A percentile compares a stretch with the other conserved stretches of the same genome.
phyloP scores from a whole-genome alignment of 805 yeast species.

The Lipomyces starkeyi region DNA sequence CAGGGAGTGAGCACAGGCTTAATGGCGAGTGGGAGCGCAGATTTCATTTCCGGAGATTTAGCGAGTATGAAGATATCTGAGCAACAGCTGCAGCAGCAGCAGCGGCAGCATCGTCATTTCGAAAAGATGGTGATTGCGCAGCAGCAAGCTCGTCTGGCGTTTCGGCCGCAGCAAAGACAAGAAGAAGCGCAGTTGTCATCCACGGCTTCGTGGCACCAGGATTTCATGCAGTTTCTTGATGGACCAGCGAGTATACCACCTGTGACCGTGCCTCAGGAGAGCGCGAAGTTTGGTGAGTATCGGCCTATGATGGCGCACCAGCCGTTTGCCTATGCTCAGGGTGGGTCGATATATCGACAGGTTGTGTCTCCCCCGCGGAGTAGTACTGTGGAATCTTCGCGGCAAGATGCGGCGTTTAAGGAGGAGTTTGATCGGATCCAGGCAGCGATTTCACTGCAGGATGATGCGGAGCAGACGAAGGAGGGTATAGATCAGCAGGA shows the following conservation, averaged over 20 bases:
- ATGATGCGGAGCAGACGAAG: not conserved
- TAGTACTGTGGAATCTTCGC: not conserved
- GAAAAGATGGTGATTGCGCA: constrained; percentile 8
- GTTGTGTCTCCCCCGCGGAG: not conserved
- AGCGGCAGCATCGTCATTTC: not conserved
- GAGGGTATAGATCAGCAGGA: constrained; percentile 8
- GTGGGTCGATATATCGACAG: not conserved
- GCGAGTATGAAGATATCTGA: constrained; percentile 14
- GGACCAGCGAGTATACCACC: constrained; percentile 6
- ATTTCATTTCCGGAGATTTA: constrained; percentile 16
- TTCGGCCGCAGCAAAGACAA: constrained; percentile 10
- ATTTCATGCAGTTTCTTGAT: constrained; percentile 29
- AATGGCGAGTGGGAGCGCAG: not conserved
- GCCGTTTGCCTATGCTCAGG: constrained; percentile 5
- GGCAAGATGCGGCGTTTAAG: constrained; percentile 16
- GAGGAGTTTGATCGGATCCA: constrained; percentile 20
- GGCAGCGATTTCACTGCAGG: not conserved
- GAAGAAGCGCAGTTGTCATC: not conserved
- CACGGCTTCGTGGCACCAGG: constrained; percentile 26
- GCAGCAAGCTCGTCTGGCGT: not conserved
- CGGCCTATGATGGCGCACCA: not conserved
- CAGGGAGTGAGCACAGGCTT: not conserved
- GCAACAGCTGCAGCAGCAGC: constrained; percentile 13
- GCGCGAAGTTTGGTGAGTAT: not conserved
- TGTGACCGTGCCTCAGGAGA: not conserved